Base-by-base conservation (phyloP, 768 basidiomycete genomes). In the Suillus discolor region DNA sequence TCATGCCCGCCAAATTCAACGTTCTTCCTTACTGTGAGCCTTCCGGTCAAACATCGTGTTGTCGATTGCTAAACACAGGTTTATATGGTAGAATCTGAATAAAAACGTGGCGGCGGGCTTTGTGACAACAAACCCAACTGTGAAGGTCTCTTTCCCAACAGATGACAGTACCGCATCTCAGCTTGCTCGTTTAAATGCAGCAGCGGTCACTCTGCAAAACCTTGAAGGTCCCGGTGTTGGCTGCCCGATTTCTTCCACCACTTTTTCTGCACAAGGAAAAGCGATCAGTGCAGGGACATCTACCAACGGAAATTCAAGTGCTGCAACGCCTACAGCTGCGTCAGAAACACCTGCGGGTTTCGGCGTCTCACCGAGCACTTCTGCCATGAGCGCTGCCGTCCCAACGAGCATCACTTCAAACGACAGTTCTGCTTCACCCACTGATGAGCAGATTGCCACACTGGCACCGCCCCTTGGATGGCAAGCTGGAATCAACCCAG, bases 161-260 rank as follows among this genome's bases (percentile, higher is more conserved):
- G 89, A 87, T 69, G 78, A 81, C 68, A 86, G 84, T 7, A 81
- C 79, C 63, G 75, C 73, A 9, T 85, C 86, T 57, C 80, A 86
- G 71, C 74, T 84, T 54, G 79, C 86, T 0, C 86, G 91, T 39
- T 79, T 92, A 65, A 78, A 85, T 57, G 82, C 89, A 34, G 82
- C 86, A 6, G 71, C 87, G 13, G 83, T 90, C 44, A 89, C 91
- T 7, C 78, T 92, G n/a, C 91, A 93, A 78, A 93, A 92, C 74
- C 73, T 92, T 49, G 79, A 82, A 59, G 91, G 90, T 1, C 81
- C 88, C 0, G 91, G 90, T 45, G 74, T 81, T 6, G 91, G 90
- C 16, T 92, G 89, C 73, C 90, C 90, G 6, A 84, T 85, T 16
- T 84, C 83, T 1, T 82, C 88, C 11, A 89, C 90, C 0, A 91